Evolutionary conservation across 768 basidiomycete species (phyloP).

Genomic region (Tulasnella sp.): DNA sequence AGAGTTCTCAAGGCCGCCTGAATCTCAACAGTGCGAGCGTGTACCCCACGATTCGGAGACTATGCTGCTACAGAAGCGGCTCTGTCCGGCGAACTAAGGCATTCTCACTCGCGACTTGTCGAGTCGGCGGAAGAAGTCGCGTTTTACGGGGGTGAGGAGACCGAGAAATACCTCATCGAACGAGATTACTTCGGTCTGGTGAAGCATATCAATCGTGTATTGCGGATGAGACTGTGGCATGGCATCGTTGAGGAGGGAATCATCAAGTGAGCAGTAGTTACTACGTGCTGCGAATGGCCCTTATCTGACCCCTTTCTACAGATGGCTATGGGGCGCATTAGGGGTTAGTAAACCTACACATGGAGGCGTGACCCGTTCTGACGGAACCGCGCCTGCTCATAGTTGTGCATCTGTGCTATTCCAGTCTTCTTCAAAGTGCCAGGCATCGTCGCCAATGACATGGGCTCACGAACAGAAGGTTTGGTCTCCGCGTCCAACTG

Average conservation of each 20-base stretch:
- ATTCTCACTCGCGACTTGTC: constrained; percentile 81
- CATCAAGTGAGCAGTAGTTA: constrained; percentile 56
- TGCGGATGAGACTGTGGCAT: constrained; percentile 79
- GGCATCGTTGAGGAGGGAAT: constrained; percentile 89
- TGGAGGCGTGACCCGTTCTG: not conserved
- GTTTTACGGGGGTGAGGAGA: constrained; percentile 77
- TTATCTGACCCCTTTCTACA: not conserved
- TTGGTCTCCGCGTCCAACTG: not conserved
- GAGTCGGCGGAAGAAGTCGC: constrained; percentile 86
- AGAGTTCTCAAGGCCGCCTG: not conserved
- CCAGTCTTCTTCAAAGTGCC: constrained; percentile 87
- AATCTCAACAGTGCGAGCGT: constrained; percentile 51
- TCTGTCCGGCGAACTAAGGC: constrained; percentile 78
- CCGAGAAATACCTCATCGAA: constrained; percentile 86
- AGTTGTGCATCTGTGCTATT: constrained; percentile 83
- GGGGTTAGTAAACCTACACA: constrained; percentile 44
- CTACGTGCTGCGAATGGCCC: constrained; percentile 21
- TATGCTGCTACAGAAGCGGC: constrained; percentile 85
- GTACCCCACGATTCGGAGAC: constrained; percentile 86
- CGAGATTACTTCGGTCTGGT: constrained; percentile 76
- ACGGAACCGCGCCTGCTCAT: constrained; percentile 6
- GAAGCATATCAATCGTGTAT: constrained; percentile 73
- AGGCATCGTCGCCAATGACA: constrained; percentile 51
- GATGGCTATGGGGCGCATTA: constrained; percentile 78
- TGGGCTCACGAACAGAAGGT: constrained; percentile 89